Conservation (phyloP, 2,329 filamentous ascomycete species). For the Rugonectria rugulosa region DNA sequence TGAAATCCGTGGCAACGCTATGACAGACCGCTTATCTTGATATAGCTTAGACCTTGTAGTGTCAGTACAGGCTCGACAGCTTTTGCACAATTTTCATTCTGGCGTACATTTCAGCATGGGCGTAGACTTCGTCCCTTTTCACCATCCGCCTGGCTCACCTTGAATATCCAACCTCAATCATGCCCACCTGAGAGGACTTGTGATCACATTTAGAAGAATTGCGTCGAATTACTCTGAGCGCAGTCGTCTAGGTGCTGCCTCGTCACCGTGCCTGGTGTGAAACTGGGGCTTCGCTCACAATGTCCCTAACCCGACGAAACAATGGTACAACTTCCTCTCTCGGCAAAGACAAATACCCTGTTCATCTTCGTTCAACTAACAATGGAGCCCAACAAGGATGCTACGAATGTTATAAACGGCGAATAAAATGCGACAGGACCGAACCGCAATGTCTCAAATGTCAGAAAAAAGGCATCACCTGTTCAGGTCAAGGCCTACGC, state of each 20-base stretch:
- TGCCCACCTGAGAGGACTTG: too few relatives aligned
- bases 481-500: conserved; percentile 47
- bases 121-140: background rate
- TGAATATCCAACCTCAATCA: too few relatives aligned
- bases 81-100: background rate
- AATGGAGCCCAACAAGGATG: conserved; percentile 39
- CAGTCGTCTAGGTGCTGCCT: too few relatives aligned
- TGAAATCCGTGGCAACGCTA: background rate
- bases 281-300: background rate
- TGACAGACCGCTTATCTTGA: background rate
- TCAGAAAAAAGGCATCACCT: conserved; percentile 47
- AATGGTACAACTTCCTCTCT: background rate
- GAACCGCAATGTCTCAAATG: conserved; percentile 50
- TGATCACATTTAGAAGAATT: too few relatives aligned
- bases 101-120: background rate
- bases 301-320: background rate
- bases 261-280: background rate
- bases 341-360: background rate
- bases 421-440: conserved; percentile 49
- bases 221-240: too few relatives aligned
- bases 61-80: too few relatives aligned
- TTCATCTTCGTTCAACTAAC: background rate
- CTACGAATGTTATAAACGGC: conserved; percentile 48
- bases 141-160: background rate
- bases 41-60: background rate